phyloP scores from a whole-genome alignment of 1,139 yeast species.

The Zygoascus hellenicus region DNA sequence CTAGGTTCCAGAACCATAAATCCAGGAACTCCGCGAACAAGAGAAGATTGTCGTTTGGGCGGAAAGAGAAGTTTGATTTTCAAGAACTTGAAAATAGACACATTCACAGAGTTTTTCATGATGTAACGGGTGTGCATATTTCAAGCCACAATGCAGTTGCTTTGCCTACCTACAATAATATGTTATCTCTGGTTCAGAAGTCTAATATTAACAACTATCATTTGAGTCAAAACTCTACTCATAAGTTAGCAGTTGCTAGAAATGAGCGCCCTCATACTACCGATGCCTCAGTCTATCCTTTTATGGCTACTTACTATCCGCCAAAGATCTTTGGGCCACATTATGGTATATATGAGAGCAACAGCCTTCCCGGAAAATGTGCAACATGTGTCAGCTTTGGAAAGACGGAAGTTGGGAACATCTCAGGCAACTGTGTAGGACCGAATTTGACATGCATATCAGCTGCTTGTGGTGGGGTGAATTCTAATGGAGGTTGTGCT shows the following conservation, averaged over 20 bases:
- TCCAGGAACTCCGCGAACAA: constrained; percentile 3
- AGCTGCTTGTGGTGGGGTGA: constrained; percentile 11
- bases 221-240: constrained; percentile 11
- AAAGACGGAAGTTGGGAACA: constrained; percentile 7
- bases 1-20: background rate
- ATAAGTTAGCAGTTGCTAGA: background rate
- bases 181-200: background rate
- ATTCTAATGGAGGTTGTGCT: constrained; percentile 11
- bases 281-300: background rate
- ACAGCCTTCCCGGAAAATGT: background rate
- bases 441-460: constrained; percentile 9
- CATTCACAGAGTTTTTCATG: background rate
- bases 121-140: constrained; percentile 12
- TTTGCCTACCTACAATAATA: background rate
- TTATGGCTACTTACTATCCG: constrained; percentile 10
- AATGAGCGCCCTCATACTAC: no score
- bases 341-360: constrained; percentile 7
- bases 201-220: constrained; percentile 9
- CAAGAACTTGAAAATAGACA: background rate
- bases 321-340: constrained; percentile 8
- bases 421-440: constrained; percentile 2
- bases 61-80: background rate
- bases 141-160: constrained; percentile 21
- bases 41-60: no score
- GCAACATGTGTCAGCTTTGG: no score